phyloP scores from a whole-genome alignment of 2,329 filamentous ascomycete genomes.

The Botrytis galanthina region DNA sequence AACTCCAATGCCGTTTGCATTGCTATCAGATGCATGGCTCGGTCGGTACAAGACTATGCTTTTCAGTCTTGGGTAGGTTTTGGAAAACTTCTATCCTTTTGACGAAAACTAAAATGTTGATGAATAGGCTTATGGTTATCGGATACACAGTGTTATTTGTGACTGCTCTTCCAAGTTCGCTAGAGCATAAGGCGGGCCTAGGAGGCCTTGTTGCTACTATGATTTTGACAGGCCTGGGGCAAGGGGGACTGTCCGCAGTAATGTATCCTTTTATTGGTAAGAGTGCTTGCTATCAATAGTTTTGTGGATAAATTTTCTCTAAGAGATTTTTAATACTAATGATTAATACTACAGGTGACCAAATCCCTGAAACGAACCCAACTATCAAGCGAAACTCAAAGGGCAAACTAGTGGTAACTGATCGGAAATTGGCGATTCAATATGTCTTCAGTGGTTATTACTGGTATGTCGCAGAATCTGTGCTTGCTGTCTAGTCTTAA shows the following conservation, averaged over 20 bases:
- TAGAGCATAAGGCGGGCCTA: neutral
- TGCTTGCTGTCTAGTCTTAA: too few species aligned
- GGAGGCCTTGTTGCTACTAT: neutral
- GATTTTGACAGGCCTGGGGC: neutral
- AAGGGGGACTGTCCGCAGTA: neutral
- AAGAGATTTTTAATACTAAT: too few species aligned
- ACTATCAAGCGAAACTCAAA: neutral
- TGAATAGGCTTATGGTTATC: neutral
- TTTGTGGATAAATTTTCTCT: too few species aligned
- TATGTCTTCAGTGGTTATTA: neutral
- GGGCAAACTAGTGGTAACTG: neutral
- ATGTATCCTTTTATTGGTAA: neutral
- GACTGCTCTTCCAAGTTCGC: neutral
- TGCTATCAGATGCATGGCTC: neutral
- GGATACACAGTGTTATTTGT: neutral
- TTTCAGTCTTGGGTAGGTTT: neutral
- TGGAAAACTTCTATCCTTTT: too few species aligned
- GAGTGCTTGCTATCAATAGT: too few species aligned
- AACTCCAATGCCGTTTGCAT: neutral
- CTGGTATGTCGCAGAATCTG: neutral
- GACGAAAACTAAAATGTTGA: neutral
- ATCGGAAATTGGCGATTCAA: neutral
- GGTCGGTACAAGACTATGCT: slow-evolving; percentile 3
- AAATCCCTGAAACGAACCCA: neutral
- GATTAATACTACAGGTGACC: neutral